Evolutionary conservation across 352 stramenopile species (phyloP).

Genomic region (Pythium sp.): DNA sequence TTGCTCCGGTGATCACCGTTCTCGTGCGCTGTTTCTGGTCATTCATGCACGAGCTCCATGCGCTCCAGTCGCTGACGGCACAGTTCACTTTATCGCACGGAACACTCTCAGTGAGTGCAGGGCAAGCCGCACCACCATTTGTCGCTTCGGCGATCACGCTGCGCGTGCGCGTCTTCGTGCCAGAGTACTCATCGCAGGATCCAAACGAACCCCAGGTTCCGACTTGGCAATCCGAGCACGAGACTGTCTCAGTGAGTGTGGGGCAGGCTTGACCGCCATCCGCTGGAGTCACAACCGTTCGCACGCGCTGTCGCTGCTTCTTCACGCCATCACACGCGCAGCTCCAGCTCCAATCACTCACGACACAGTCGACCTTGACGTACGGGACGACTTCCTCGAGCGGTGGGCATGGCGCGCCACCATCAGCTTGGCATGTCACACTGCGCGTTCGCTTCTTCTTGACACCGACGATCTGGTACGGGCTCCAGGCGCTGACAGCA

Average conservation of each 20-base stretch:
- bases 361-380: conserved; percentile 38
- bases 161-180: conserved; percentile 32
- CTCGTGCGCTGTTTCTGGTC: conserved; percentile 19
- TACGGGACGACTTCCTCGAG: conserved; percentile 37
- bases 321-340: conserved; percentile 30
- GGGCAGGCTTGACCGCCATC: conserved; percentile 43
- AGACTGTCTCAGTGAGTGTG: conserved; percentile 31
- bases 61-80: conserved; percentile 49
- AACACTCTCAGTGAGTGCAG: conserved; percentile 23
- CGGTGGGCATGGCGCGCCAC: conserved; percentile 39
- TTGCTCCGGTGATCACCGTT: conserved; percentile 16
- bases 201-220: conserved; percentile 32
- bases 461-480: conserved; percentile 31
- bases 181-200: conserved; percentile 30
- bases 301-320: conserved; percentile 27
- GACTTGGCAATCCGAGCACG: conserved; percentile 35
- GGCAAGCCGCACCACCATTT: conserved; percentile 41
- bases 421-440: conserved; percentile 35
- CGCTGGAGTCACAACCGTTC: conserved; percentile 28
- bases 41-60: conserved; percentile 26
- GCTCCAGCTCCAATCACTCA: conserved; percentile 40
- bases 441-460: conserved; percentile 39
- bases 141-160: conserved; percentile 23
- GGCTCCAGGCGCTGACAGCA: conserved; percentile 31
- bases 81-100: conserved; percentile 53